A percentile compares a stretch with the other conserved stretches of the same genome.
Conservation (phyloP, 1,139 yeast species). For the Kodamaea suecica region DNA sequence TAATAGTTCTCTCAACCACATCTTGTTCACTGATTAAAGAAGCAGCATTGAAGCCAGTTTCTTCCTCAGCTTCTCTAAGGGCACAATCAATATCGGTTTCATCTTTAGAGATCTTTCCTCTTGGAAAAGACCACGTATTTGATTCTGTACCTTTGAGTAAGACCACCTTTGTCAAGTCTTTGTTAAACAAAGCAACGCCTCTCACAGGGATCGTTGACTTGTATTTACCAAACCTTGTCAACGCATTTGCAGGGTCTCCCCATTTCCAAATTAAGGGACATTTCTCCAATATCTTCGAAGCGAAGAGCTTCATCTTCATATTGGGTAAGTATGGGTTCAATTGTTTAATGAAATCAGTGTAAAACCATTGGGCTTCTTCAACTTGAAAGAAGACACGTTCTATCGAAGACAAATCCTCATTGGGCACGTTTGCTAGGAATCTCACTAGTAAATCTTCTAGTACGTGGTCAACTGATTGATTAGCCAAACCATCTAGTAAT, state of each 20-base stretch:
- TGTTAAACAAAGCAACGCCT: constrained; percentile 87
- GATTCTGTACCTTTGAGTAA: constrained; percentile 86
- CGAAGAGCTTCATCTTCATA: constrained; percentile 77
- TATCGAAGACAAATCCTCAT: constrained; percentile 80
- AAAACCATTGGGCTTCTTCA: constrained; percentile 99
- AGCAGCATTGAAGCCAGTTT: constrained; percentile 86
- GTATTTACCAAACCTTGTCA: constrained; percentile 75
- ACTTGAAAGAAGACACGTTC: constrained; percentile 91
- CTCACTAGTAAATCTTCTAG: constrained; percentile 87
- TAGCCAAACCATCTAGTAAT: constrained; percentile 53
- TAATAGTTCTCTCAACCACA: constrained; percentile 75
- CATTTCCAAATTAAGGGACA: constrained; percentile 89
- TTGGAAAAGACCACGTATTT: constrained; percentile 90
- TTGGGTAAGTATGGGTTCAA: constrained; percentile 75
- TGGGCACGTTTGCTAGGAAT: constrained; percentile 87
- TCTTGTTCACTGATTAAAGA: constrained; percentile 66
- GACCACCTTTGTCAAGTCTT: constrained; percentile 64
- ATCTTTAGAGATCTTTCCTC: constrained; percentile 94
- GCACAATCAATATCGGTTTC: constrained; percentile 93
- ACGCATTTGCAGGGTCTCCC: constrained; percentile 74
- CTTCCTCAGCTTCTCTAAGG: constrained; percentile 89
- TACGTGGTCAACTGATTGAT: constrained; percentile 67
- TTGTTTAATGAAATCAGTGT: constrained; percentile 77
- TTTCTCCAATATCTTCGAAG: constrained; percentile 64
- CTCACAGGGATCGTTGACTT: constrained; percentile 92